Base-by-base conservation (phyloP, 768 basidiomycete genomes). In the Suillus bovinus region DNA sequence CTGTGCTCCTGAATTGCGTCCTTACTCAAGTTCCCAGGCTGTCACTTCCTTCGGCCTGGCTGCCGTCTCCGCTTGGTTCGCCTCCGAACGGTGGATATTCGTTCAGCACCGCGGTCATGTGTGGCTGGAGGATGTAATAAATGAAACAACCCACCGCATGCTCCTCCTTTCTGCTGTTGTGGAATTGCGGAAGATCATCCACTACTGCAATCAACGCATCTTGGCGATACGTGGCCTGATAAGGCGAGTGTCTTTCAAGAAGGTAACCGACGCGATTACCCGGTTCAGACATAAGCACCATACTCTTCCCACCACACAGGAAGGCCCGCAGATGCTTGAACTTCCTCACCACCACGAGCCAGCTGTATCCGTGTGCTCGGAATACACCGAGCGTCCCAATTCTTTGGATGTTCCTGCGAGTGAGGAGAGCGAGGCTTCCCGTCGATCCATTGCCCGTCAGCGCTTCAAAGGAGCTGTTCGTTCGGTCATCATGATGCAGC, bases 1-100 rank as follows among this genome's bases (percentile, higher is more conserved):
- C 4, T 34, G 61, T 20, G n/a, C 24, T 17, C 34, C 52, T n/a
- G 20, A 27, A 17, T 42, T 61, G 57, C 11, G 33, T 42, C 42
- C 70, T 70, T 50, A 70, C 27, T 20, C 14, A 3, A 47, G 5
- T 58, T 61, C 54, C 36, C 52, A 74, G 73, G 73, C 69, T 56
- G 77, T 80, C 39, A 78, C 77, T 39, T 78, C 78, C 5, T 78
- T 80, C 58, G 79, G 79, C 49, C 76, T 80, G n/a, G 69, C 77
- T 36, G 83, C 82, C 39, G 84, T 84, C 38, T 84, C 83, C 5
- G 71, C 77, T 11, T 84, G 82, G 82, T 84, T 85, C 69, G 77
- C 78, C 20, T 82, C 80, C 4, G 82, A 84, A 66, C 79, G 83
- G 46, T 81, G 77, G 77, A 75, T 79, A 63, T 84, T 80, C 61